Evolutionary conservation across 805 yeast species (phyloP), one percentile per base, ranked within the genome.

Genomic region (Candida sithepensis): DNA sequence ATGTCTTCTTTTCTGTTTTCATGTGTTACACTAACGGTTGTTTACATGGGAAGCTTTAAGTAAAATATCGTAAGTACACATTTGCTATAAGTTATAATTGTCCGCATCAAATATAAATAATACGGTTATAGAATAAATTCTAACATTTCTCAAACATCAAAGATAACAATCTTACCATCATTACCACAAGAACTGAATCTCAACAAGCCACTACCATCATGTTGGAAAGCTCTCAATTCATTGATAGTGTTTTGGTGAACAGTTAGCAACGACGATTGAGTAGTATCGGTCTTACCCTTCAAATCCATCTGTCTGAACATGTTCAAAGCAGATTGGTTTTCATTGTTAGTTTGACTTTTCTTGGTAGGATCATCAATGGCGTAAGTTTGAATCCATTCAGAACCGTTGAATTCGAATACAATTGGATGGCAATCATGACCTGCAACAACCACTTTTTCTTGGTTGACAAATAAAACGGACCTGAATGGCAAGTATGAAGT

Each of bases 281-380:
- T 65, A 47, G 68, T 73, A 45, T 71, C 71, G 58, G 71, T 73
- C 48, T 87, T 79, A 50, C 99, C 99, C 74, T 90, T 94, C 66
- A 92, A 78, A 70, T 94, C 99, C 77, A 94, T 73, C 68, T 92
- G 96, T 68, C 88, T 84, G 73, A 94, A 94, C 91, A 92, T 89
- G 71, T 87, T 86, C 66, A 94, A 78, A 6, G 95, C 95, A 54
- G 84, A 79, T 53, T 85, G 87, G 53, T 87, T 85, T 46, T 79
- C 88, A 41, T 74, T 79, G 39, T 74, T 81, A 43, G 72, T 78
- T 39, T 71, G 77, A 18, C 64, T 67, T 51, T 65, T 60, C n/a
- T 48, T 49, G 9, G 56, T 61, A 33, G 71, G 80, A 56, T 81
- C 90, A 63, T 88, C 96, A 49, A 83, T 73, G 37, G 81, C 77